Percentiles rank a stretch among this genome's conserved stretches.
These are phyloP conservation scores for Umbelopsis ramanniana DNA, from an alignment of 192 early-diverging fungal species.

Conservation along the genomic window DNA sequence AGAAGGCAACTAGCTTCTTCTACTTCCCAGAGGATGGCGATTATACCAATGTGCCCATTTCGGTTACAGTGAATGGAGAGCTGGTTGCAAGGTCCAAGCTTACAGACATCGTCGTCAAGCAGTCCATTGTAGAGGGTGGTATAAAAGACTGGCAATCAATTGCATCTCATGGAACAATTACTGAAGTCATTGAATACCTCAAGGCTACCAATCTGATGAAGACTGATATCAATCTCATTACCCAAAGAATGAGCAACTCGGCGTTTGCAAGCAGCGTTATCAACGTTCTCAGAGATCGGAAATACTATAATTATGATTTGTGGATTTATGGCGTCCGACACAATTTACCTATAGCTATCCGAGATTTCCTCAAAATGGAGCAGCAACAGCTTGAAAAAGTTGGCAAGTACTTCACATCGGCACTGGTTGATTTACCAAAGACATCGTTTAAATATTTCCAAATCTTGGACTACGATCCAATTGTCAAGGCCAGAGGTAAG, in stretches of 20 bases:
- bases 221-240: slow-evolving; percentile 26
- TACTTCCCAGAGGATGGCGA: slow-evolving; percentile 55
- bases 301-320: slow-evolving; percentile 34
- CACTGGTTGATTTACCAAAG: slow-evolving; percentile 24
- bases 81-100: not conserved
- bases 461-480: slow-evolving; percentile 46
- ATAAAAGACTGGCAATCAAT: slow-evolving; percentile 26
- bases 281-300: slow-evolving; percentile 33
- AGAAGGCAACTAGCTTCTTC: slow-evolving; percentile 34
- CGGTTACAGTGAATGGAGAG: slow-evolving; percentile 30
- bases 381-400: slow-evolving; percentile 3
- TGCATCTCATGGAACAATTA: slow-evolving; percentile 7
- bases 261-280: slow-evolving; percentile 36
- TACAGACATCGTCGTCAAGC: slow-evolving; percentile 1
- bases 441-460: slow-evolving; percentile 13
- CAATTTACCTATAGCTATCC: slow-evolving; percentile 33
- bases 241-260: slow-evolving; percentile 24
- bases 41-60: slow-evolving; percentile 41
- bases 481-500: slow-evolving; percentile 55
- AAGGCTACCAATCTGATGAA: slow-evolving; percentile 20
- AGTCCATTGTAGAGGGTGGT: not conserved
- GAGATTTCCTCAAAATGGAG: slow-evolving; percentile 37
- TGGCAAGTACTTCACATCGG: slow-evolving; percentile 40
- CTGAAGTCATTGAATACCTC: slow-evolving; percentile 29
- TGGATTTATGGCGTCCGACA: slow-evolving; percentile 48